Base-by-base conservation (phyloP, 2,329 filamentous ascomycete genomes). In the Colletotrichum orbiculare region DNA sequence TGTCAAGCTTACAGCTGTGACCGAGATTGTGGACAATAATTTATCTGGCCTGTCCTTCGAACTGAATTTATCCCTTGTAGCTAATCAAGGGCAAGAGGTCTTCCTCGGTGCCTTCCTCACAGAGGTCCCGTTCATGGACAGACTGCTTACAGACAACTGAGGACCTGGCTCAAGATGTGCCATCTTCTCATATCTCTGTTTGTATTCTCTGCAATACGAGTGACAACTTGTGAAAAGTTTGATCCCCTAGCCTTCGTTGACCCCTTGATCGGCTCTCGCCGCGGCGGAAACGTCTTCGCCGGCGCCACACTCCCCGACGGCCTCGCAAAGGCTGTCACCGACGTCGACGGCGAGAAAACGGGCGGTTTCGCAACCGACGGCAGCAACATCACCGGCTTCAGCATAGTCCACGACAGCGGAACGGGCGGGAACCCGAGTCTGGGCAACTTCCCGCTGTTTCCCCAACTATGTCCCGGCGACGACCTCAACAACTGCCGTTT, bases 221-320 rank as follows among this genome's bases (percentile, higher is more conserved):
- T 75, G 25, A 25, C 25, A 25, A 25, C 25, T n/a, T 64, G 53
- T 12, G 59, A 66, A 38, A 25, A 53, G 1, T 66, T 46, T 13
- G 63, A 66, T n/a, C 60, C 63, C 5, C n/a, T 66, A 2, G 33
- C 41, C 41, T 59, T 54, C 10, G 59, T 64, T 10, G 59, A 87
- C 71, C 85, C 83, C 8, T 76, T 87, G 6, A 87, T 87, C 64
- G 85, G 85, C 35, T 85, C 83, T 13, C 79, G 76, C 4, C 82
- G 84, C 73, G 85, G 83, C 75, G 85, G 85, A 45, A 85, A 88
- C 73, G 85, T 87, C 34, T 87, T 87, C 64, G 79, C 85, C 3
- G 85, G 85, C 11, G 85, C 85, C 12, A 84, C 83, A 3, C 70
- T 84, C 45, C 85, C 85, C 3, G 87, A 85, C 69, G 84, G 82